Evolutionary conservation across 768 basidiomycete genomes (phyloP), one percentile per base, ranked within the genome.

Genomic region (Amanita pseudoporphyria): DNA sequence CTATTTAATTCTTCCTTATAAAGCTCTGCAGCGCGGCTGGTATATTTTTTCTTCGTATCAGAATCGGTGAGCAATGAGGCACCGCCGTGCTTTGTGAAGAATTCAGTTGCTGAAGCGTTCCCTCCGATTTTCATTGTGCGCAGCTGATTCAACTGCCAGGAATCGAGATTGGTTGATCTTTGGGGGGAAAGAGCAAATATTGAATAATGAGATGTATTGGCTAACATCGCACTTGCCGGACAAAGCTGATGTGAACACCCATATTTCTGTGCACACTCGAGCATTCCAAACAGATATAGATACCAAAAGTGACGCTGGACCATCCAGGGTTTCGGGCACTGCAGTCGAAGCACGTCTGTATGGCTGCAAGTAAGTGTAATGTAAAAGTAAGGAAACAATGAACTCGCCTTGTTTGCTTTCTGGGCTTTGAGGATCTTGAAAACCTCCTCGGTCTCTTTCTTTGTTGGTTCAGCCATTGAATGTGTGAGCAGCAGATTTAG

Each of bases 161-260:
- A 81, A 66, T 99, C 96, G 39, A 98, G 81, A 67, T 93, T 97
- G 49, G 94, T 97, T 21, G 95, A 98, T 55, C 94, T 94, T 40
- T 9, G 19, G 12, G 24, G 12, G 28, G 65, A 36, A 39, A 3
- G 26, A 7, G 26, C 7, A 28, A 28, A 22, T 47, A 55, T 55
- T 5, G 37, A 38, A 41, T 35, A 42, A 36, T 43, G 18, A 3
- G 35, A 18, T 43, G 1, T n/a, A 6, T 38, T 35, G 42, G 30
- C 40, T 45, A 52, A 49, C 32, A 28, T 36, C 24, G 16, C 9
- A 65, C 83, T 58, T 62, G 93, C 91, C 94, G 73, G 37, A 99
- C 95, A 60, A 99, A 99, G 54, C 82, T 88, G 66, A 99, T 93
- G 63, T 99, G 96, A 19, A 98, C 95, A 58, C 96, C 96, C 81